Evolutionary conservation across 257 asterid genomes (phyloP), one percentile per base, ranked within the genome.

Genomic region (Nicotiana noctiflora): DNA sequence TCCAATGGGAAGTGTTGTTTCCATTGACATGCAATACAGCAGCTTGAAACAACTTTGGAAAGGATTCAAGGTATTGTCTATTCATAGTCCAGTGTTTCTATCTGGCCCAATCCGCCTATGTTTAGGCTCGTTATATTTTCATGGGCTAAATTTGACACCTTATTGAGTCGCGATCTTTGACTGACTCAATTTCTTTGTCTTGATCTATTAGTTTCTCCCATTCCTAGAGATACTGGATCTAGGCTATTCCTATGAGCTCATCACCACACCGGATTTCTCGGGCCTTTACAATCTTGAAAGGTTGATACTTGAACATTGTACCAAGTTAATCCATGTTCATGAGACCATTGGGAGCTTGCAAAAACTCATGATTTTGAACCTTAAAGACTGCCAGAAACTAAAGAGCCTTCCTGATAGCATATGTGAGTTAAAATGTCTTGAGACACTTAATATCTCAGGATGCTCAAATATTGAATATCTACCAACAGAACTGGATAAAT

Each of bases 21-120:
- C 81, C 15, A 40, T 82, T 56, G 85, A 82, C 12, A 77, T 82
- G 72, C 82, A 74, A 56, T 61, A 82, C 55, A 82, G 81, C 85
- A 1, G 63, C 68, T 65, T 82, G 62, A 62, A 65, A 65, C 82
- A 65, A 3, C 67, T 77, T 29, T 82, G 85, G 85, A 77, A 77
- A 0, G 79, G 85, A 82, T 32, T 9, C 31, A 82, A 77, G 85
- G 85, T 82, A 82, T 53, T 4, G n/a, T 6, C 46, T 14, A 31
- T 49, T 3, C n/a, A 19, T 25, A 18, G 0, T 32, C 46, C 52
- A 4, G 19, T 66, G 23, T 32, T 8, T 64, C 14, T 64, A 8
- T 59, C 15, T 31, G 1, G 29, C 64, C 64, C 29, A 19, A 9
- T 27, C 14, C 29, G 11, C 32, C 31, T 19, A 21, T 2, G 29